Evolutionary conservation across 2,329 filamentous ascomycete genomes (phyloP), one percentile per base, ranked within the genome.

Genomic region (Cryphonectria parasitica): DNA sequence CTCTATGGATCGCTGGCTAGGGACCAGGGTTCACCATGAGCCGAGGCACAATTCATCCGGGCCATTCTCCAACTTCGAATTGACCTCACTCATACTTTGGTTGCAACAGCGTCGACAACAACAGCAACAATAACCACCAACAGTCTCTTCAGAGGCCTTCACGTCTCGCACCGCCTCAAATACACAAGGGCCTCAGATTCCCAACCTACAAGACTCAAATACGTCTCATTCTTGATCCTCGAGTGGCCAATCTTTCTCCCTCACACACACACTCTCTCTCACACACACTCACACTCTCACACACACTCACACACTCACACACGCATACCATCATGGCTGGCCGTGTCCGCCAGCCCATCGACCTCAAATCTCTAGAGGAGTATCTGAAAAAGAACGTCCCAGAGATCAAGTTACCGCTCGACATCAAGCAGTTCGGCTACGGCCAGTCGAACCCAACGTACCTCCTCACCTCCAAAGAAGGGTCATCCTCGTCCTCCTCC

Each of bases 381-480:
- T 99, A 95, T 81, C 87, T 99, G 74, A 83, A 87, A 68, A 81
- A 88, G 73, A 87, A 94, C 82, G 93, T 97, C n/a, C 93, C 94
- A 2, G 87, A 91, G 77, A 94, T 99, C 79, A 89, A 92, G 82
- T 87, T 89, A 19, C 96, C 96, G 0, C 84, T 98, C 74, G 91
- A 94, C 62, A 84, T 98, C 75, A 97, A 97, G 84, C 95, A 98
- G 88, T 99, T 98, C 79, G 94, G 95, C 77, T 98, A 97, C 80
- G 96, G 96, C 72, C 96, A 98, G 83, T 97, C 94, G 71, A 99
- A 98, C 80, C 96, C 96, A 61, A 99, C 96, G 2, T 99, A 98
- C 83, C 93, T 95, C 77, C 86, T 98, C 77, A 97, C 90, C 22
- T 90, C 90, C 67, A 64, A 41, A 19, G n/a, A 7, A n/a, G 45